Conservation (phyloP, 164 flowering plant species). For the Aristolochia californica region DNA sequence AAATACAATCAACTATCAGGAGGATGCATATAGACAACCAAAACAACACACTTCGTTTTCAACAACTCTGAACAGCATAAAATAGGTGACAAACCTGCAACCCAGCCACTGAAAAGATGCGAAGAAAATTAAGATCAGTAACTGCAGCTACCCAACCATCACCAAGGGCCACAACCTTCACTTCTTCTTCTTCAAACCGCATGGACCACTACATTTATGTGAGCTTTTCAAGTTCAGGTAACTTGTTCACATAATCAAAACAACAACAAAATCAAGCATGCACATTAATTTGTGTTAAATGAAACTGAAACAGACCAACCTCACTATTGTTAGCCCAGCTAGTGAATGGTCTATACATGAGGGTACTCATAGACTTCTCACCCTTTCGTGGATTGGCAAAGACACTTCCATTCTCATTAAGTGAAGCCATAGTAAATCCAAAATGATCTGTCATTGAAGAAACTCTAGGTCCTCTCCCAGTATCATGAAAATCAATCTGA, state of each 20-base stretch:
- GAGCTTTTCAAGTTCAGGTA: conserved; percentile 13
- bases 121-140: conserved; percentile 79
- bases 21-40: too few species aligned
- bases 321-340: conserved; percentile 98
- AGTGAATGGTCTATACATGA: conserved; percentile 94
- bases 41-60: too few species aligned
- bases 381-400: conserved; percentile 92
- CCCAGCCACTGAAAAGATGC: conserved; percentile 92
- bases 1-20: too few species aligned
- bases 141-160: conserved; percentile 85
- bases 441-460: conserved; percentile 95
- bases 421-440: conserved; percentile 94
- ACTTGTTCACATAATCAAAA: not conserved
- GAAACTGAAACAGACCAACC: conserved; percentile 33
- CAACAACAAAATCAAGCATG: not conserved
- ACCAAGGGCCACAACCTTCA: conserved; percentile 88
- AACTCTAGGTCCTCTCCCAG: conserved; percentile 83
- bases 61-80: too few species aligned
- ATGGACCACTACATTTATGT: conserved; percentile 73
- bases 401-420: conserved; percentile 88
- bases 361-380: conserved; percentile 82
- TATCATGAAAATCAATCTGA: conserved; percentile 98
- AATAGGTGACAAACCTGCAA: conserved; percentile 54
- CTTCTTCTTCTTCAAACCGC: conserved; percentile 97
- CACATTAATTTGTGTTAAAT: not conserved